Evolutionary conservation across 805 yeast species (phyloP).

Genomic region (Jamesozyma jinghongensis): DNA sequence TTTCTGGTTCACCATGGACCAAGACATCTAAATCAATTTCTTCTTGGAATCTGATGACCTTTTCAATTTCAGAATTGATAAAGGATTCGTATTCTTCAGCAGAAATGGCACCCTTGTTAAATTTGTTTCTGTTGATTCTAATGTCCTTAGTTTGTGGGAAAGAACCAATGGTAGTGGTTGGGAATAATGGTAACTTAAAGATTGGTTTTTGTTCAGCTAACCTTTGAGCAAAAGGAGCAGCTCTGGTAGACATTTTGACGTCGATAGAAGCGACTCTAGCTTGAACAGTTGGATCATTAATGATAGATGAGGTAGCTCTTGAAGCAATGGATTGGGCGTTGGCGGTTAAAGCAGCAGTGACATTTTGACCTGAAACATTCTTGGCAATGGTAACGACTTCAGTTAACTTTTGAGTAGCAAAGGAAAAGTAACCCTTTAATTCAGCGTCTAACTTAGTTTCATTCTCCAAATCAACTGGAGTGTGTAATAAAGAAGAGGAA

Average conservation of each 20-base stretch:
- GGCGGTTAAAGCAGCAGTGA: conserved; percentile 66
- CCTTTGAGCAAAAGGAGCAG: conserved; percentile 78
- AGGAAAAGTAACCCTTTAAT: conserved; percentile 96
- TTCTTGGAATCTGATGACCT: conserved; percentile 97
- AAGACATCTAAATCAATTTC: conserved; percentile 96
- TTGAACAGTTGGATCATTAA: conserved; percentile 87
- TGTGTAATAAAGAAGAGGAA: conserved; percentile 94
- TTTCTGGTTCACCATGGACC: conserved; percentile 99
- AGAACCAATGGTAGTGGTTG: conserved; percentile 99
- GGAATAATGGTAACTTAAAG: conserved; percentile 95
- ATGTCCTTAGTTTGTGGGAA: conserved; percentile 99
- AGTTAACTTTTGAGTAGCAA: conserved; percentile 89
- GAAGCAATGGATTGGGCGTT: conserved; percentile 80
- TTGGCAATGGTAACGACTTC: conserved; percentile 91
- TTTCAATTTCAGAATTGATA: conserved; percentile 93
- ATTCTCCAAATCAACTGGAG: conserved; percentile 91
- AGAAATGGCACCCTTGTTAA: conserved; percentile 91
- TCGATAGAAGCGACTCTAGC: conserved; percentile 72
- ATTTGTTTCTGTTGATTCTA: conserved; percentile 97
- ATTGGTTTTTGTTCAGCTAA: conserved; percentile 75
- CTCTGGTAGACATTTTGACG: conserved; percentile 73
- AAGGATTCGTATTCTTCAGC: conserved; percentile 92
- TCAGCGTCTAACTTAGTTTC: conserved; percentile 86
- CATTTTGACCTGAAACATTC: conserved; percentile 77
- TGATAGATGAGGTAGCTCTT: conserved; percentile 78